These are phyloP conservation scores for Trapa incisa DNA, from an alignment of 345 rosid genomes.

Conservation along the genomic window DNA sequence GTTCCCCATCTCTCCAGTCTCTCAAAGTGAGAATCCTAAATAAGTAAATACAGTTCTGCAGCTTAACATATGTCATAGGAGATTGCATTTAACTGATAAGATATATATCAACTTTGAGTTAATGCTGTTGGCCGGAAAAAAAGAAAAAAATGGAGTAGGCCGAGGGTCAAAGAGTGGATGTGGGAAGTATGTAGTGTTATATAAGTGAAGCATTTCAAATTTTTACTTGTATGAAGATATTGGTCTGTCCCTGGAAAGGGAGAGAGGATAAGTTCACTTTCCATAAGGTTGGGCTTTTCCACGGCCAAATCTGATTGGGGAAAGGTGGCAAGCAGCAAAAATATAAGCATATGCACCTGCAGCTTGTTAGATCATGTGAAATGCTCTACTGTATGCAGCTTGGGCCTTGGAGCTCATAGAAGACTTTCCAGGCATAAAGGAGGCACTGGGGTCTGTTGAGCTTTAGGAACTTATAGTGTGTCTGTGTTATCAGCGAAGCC, in stretches of 20 bases:
- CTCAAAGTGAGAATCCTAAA: background rate
- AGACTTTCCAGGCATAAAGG: background rate
- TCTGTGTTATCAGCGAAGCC: background rate
- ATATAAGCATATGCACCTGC: background rate
- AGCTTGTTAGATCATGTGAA: background rate
- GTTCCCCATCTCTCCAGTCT: constrained; percentile 15
- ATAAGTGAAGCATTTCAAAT: background rate
- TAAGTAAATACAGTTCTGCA: background rate
- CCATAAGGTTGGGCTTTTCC: background rate
- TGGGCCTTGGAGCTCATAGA: background rate
- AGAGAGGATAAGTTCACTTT: background rate
- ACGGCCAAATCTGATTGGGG: background rate
- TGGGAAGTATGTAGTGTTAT: no score
- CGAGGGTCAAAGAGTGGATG: no score
- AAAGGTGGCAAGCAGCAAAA: background rate
- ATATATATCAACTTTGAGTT: no score
- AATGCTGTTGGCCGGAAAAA: no score
- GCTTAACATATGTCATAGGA: background rate
- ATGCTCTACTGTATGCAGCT: background rate
- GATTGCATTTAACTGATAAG: background rate
- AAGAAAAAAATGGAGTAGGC: no score
- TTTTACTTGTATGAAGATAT: background rate
- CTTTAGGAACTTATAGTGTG: background rate
- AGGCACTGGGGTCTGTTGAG: background rate
- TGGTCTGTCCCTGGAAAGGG: no score